A percentile compares a stretch with the other conserved stretches of the same genome.
These are phyloP conservation scores for Diospyros kaki DNA, from an alignment of 148 eudicot genomes.

Conservation along the genomic window DNA sequence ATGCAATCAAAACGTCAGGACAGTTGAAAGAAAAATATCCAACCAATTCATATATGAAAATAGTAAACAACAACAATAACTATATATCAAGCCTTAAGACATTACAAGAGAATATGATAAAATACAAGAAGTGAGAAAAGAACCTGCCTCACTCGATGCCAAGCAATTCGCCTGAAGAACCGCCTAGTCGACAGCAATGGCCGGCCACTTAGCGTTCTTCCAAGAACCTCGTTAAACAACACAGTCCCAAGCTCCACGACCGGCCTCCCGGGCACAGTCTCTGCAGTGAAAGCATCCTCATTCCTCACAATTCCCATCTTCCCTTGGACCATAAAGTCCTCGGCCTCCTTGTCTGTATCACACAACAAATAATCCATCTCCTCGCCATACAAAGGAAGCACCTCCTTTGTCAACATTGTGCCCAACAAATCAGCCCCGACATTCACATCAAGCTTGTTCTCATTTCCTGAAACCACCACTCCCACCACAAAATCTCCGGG, in stretches of 20 bases:
- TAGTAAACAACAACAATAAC: neutral
- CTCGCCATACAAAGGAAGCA: conserved; percentile 76
- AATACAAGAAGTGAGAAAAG: conserved; percentile 52
- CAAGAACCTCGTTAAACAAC: conserved; percentile 86
- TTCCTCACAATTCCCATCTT: conserved; percentile 66
- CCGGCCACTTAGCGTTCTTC: conserved; percentile 94
- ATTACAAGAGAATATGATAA: neutral
- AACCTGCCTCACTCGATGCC: conserved; percentile 99
- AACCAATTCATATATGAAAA: neutral
- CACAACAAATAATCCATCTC: conserved; percentile 73
- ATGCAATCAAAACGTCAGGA: conserved; percentile 1
- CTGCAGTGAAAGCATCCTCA: conserved; percentile 52
- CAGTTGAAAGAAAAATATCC: neutral
- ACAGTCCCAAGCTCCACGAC: conserved; percentile 86
- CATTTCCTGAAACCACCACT: conserved; percentile 86
- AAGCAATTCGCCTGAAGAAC: conserved; percentile 69
- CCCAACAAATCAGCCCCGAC: conserved; percentile 83
- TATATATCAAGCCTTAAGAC: neutral
- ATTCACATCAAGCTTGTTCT: conserved; percentile 85
- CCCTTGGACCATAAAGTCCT: conserved; percentile 66
- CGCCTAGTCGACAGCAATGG: conserved; percentile 79
- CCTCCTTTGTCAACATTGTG: conserved; percentile 92
- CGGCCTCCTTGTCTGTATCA: conserved; percentile 59
- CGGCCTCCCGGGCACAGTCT: conserved; percentile 52
- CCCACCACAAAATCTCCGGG: conserved; percentile 89